Percentiles rank a stretch among this genome's conserved stretches.
Conservation (phyloP, 345 rosid genomes). For the Aegle marmelos region DNA sequence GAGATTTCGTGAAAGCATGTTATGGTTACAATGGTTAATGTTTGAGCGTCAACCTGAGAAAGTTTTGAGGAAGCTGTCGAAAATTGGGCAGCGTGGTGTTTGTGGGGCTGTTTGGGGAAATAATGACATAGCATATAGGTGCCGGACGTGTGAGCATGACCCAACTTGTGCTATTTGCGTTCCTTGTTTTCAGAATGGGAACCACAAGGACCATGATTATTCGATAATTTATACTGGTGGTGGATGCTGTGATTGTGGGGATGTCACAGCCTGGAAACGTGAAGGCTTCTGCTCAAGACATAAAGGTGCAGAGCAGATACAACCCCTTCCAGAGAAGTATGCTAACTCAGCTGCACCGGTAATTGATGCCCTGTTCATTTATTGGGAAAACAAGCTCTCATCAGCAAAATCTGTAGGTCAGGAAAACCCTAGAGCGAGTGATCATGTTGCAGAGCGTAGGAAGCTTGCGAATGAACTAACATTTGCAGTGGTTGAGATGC, state of each 20-base stretch:
- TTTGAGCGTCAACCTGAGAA: constrained; percentile 56
- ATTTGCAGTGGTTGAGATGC: constrained; percentile 65
- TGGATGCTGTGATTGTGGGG: constrained; percentile 99
- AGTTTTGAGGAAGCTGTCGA: constrained; percentile 48
- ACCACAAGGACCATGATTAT: constrained; percentile 76
- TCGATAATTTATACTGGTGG: constrained; percentile 76
- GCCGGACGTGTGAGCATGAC: constrained; percentile 81
- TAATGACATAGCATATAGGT: constrained; percentile 87
- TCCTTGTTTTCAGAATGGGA: constrained; percentile 83
- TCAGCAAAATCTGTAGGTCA: constrained; percentile 36
- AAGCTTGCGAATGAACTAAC: constrained; percentile 69
- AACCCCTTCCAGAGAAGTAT: constrained; percentile 64
- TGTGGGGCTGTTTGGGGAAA: constrained; percentile 95
- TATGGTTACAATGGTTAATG: constrained; percentile 92
- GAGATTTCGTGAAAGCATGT: constrained; percentile 51
- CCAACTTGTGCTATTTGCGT: constrained; percentile 96
- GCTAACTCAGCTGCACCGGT: constrained; percentile 71
- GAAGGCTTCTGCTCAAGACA: constrained; percentile 94
- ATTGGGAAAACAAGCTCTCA: constrained; percentile 63
- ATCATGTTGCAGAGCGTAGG: constrained; percentile 24
- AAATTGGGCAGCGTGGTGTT: constrained; percentile 69
- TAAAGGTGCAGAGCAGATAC: constrained; percentile 91
- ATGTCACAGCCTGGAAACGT: constrained; percentile 89
- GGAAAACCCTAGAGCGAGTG: constrained; percentile 34
- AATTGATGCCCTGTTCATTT: constrained; percentile 59